Evolutionary conservation across 164 flowering plant genomes (phyloP).

Genomic region (Magnolia kwangsiensis): DNA sequence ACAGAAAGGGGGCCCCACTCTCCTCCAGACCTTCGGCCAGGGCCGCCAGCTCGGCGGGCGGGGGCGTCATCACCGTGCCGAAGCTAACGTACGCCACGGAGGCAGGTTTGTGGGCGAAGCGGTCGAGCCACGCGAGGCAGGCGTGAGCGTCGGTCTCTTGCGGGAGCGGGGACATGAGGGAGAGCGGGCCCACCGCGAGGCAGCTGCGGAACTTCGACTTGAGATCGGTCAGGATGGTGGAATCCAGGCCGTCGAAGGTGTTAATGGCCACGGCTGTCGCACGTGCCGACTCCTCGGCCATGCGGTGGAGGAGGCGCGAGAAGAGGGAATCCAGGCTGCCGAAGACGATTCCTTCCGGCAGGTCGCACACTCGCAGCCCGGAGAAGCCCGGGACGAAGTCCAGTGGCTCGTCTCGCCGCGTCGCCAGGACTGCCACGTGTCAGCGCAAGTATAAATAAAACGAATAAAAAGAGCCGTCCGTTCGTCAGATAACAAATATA

Average conservation of each 20-base stretch:
- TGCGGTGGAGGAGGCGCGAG: conserved; percentile 30
- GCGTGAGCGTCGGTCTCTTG: conserved; percentile 16
- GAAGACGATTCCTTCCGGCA: conserved; percentile 39
- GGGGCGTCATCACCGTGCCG: conserved; percentile 33
- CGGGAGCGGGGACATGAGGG: conserved; percentile 21
- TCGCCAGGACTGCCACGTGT: neutral
- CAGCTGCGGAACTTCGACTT: conserved; percentile 20
- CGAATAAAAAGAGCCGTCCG: neutral
- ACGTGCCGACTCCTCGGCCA: conserved; percentile 36
- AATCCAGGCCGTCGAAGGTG: conserved; percentile 47
- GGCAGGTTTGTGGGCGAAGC: conserved; percentile 5
- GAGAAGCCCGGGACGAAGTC: conserved; percentile 38
- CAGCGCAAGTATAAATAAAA: neutral
- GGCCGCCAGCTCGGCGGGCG: conserved; percentile 22
- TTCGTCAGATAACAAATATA: neutral
- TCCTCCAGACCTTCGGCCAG: conserved; percentile 33
- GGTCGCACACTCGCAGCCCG: conserved; percentile 24
- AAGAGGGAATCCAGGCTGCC: conserved; percentile 36
- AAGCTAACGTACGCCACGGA: conserved; percentile 61
- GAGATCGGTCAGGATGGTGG: conserved; percentile 23
- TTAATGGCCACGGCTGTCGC: conserved; percentile 42
- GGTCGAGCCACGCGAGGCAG: conserved; percentile 49
- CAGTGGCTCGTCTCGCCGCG: conserved; percentile 7
- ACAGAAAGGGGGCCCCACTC: conserved; percentile 21
- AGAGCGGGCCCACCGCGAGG: conserved; percentile 45